A percentile compares a stretch with the other conserved stretches of the same genome.
Evolutionary conservation across 768 basidiomycete genomes (phyloP).

Genomic region (Lactifluus subvellereus): DNA sequence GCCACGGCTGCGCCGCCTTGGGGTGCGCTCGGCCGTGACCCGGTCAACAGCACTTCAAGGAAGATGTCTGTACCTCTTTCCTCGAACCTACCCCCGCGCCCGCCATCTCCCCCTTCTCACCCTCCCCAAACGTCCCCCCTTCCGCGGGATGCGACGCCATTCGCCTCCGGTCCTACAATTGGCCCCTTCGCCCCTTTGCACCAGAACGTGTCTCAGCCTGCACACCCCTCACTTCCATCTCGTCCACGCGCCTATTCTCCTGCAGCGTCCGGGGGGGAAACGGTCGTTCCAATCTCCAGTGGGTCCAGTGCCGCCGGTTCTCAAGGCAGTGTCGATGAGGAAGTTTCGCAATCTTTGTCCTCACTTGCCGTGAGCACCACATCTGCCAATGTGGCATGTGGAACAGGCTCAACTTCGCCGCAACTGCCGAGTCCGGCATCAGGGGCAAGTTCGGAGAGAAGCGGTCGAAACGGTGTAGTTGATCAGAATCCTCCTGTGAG

Average conservation of each 20-base stretch:
- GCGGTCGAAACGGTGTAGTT: conserved; percentile 35
- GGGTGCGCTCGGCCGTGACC: conserved; percentile 14
- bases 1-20: conserved; percentile 18
- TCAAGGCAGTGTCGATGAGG: conserved; percentile 33
- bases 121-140: conserved; percentile 27
- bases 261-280: conserved; percentile 25
- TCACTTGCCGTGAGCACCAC: conserved; percentile 48
- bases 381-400: conserved; percentile 14
- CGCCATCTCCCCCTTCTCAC: conserved; percentile 26
- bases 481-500: conserved; percentile 93
- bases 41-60: conserved; percentile 1
- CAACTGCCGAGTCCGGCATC: conserved; percentile 75
- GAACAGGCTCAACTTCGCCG: conserved; percentile 55
- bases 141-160: conserved; percentile 23
- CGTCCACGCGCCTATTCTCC: conserved; percentile 29
- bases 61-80: conserved; percentile 27
- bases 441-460: conserved; percentile 43
- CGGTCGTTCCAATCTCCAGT: conserved; percentile 36
- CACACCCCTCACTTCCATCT: conserved; percentile 29
- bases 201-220: conserved; percentile 26
- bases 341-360: conserved; percentile 31
- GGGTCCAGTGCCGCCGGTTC: conserved; percentile 41
- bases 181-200: conserved; percentile 31
- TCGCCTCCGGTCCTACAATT: conserved; percentile 15
- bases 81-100: conserved; percentile 26